Evolutionary conservation across 441 rosid genomes (phyloP).

Genomic region (Euphorbia schlechtendalii): DNA sequence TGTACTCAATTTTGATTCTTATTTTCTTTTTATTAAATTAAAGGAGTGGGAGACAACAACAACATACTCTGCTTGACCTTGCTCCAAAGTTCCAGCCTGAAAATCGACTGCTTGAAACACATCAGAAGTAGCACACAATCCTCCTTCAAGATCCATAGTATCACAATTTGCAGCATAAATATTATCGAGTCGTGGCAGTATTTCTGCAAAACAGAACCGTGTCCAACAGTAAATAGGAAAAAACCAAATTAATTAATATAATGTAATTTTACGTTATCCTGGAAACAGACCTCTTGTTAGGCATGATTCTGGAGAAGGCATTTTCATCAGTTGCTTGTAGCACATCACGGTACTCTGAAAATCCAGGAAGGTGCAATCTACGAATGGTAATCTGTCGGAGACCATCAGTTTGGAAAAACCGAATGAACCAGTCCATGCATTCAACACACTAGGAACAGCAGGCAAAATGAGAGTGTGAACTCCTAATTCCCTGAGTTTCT

Average conservation of each 20-base stretch:
- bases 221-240: no score
- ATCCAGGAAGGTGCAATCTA: slow-evolving; percentile 53
- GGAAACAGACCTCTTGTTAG: slow-evolving; percentile 29
- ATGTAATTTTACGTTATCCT: neutral
- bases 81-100: slow-evolving; percentile 22
- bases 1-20: no score
- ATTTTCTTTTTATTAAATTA: no score
- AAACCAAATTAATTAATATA: no score
- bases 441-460: slow-evolving; percentile 57
- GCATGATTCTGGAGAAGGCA: slow-evolving; percentile 24
- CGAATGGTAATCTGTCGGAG: slow-evolving; percentile 42
- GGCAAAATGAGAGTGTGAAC: slow-evolving; percentile 68
- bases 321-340: slow-evolving; percentile 43
- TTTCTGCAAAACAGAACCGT: slow-evolving; percentile 29
- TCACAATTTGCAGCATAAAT: slow-evolving; percentile 22
- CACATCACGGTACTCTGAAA: slow-evolving; percentile 69
- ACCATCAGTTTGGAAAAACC: slow-evolving; percentile 58
- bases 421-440: slow-evolving; percentile 71
- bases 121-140: slow-evolving; percentile 30
- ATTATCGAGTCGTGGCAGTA: slow-evolving; percentile 19
- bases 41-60: slow-evolving; percentile 24
- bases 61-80: slow-evolving; percentile 32
- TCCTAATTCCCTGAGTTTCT: slow-evolving; percentile 69
- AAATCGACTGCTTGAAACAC: slow-evolving; percentile 29
- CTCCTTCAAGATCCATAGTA: slow-evolving; percentile 28